phyloP scores from a whole-genome alignment of 1,284 basidiomycete genomes.

The Taiwanofungus camphoratus region DNA sequence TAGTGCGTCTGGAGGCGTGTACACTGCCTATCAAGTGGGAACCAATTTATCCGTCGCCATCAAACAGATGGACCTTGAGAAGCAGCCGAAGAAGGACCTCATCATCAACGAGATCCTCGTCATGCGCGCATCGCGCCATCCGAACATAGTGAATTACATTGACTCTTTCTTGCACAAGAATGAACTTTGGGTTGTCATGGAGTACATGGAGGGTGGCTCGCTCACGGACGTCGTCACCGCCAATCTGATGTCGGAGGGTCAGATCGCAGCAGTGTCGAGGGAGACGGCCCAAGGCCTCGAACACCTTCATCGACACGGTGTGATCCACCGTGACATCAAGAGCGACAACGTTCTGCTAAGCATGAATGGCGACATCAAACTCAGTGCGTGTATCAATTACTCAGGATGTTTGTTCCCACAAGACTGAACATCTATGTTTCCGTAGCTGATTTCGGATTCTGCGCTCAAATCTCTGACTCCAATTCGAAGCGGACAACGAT shows the following conservation, averaged over 20 bases:
- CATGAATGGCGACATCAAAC: conserved; percentile 92
- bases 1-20: conserved; percentile 95
- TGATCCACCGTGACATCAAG: conserved; percentile 99
- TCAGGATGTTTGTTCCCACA: background rate
- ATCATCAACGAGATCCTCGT: conserved; percentile 99
- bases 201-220: conserved; percentile 97
- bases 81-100: conserved; percentile 98
- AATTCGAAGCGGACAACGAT: conserved; percentile 97
- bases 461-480: conserved; percentile 92
- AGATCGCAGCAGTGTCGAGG: conserved; percentile 90
- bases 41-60: conserved; percentile 94
- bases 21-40: conserved; percentile 95
- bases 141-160: conserved; percentile 99
- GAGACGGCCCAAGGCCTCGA: conserved; percentile 90
- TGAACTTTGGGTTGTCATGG: conserved; percentile 99
- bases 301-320: conserved; percentile 90
- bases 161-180: conserved; percentile 98
- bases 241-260: conserved; percentile 92
- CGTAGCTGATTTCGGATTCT: conserved; percentile 97
- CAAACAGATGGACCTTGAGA: conserved; percentile 99
- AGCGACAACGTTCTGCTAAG: conserved; percentile 93
- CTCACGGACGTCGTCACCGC: conserved; percentile 96
- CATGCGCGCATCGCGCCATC: conserved; percentile 94
- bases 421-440: conserved; percentile 5
- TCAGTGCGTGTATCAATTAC: conserved; percentile 75